Evolutionary conservation across 768 basidiomycete genomes (phyloP).

Genomic region (Phallus indusiatus): DNA sequence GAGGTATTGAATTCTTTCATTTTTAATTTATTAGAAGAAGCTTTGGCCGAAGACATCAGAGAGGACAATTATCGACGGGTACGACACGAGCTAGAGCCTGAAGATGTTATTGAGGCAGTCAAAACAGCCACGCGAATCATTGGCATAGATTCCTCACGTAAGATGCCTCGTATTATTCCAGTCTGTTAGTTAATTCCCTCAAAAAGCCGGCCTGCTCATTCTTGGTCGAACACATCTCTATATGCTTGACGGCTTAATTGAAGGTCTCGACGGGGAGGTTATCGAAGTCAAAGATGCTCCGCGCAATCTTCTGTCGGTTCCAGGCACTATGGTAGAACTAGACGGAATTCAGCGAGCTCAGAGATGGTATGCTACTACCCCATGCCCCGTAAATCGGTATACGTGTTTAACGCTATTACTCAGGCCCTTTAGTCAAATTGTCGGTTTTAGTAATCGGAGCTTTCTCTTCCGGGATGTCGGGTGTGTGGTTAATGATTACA

Average conservation of each 20-base stretch:
- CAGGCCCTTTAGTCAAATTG: conserved; percentile 75
- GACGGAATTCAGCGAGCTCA: conserved; percentile 73
- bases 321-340: conserved; percentile 75
- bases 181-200: background rate
- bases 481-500: conserved; percentile 34
- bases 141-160: conserved; percentile 89
- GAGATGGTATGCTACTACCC: conserved; percentile 50
- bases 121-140: conserved; percentile 80
- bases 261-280: conserved; percentile 79
- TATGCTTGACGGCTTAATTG: conserved; percentile 83
- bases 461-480: conserved; percentile 90
- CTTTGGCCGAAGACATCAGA: conserved; percentile 64
- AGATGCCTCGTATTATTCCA: conserved; percentile 20
- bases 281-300: conserved; percentile 85
- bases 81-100: conserved; percentile 77
- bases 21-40: conserved; percentile 23
- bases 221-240: conserved; percentile 80
- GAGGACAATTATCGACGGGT: conserved; percentile 87
- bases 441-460: conserved; percentile 67
- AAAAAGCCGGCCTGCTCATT: conserved; percentile 75
- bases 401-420: background rate
- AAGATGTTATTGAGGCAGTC: conserved; percentile 82
- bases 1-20: background rate
- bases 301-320: conserved; percentile 68
- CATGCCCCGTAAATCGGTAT: conserved; percentile 1